Evolutionary conservation across 495 filamentous ascomycete species (phyloP).

Genomic region (Podospora conica): DNA sequence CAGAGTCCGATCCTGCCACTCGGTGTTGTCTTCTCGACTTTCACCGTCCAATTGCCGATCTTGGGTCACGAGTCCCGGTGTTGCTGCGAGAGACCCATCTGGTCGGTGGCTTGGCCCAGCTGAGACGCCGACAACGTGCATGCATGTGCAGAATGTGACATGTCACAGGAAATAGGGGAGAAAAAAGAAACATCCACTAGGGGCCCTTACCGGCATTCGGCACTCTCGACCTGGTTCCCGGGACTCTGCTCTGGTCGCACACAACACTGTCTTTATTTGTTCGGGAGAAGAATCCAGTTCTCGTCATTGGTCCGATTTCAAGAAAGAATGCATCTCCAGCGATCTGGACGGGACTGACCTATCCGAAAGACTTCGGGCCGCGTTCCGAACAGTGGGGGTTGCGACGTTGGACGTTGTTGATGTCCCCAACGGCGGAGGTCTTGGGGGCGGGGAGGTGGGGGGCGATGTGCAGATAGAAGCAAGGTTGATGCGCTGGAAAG

Average conservation of each 20-base stretch:
- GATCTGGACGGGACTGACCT: no score
- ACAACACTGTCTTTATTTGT: not conserved
- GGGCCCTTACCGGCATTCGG: not conserved
- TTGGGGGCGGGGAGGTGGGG: not conserved
- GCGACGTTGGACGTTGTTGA: not conserved
- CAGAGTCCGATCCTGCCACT: not conserved
- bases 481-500: no score
- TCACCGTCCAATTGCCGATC: not conserved
- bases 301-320: not conserved
- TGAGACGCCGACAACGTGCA: not conserved
- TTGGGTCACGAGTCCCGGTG: not conserved
- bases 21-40: not conserved
- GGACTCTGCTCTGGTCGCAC: not conserved
- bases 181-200: not conserved
- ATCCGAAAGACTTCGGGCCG: not conserved
- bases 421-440: not conserved
- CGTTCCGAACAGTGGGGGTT: not conserved
- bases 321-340: not conserved
- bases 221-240: not conserved
- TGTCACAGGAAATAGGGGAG: not conserved
- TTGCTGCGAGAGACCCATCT: not conserved
- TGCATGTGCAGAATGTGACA: not conserved
- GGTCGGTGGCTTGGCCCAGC: not conserved
- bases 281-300: not conserved
- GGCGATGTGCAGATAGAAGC: not conserved